These are phyloP conservation scores for Ustilago bromivora DNA, from an alignment of 1,284 basidiomycete genomes.

Conservation along the genomic window DNA sequence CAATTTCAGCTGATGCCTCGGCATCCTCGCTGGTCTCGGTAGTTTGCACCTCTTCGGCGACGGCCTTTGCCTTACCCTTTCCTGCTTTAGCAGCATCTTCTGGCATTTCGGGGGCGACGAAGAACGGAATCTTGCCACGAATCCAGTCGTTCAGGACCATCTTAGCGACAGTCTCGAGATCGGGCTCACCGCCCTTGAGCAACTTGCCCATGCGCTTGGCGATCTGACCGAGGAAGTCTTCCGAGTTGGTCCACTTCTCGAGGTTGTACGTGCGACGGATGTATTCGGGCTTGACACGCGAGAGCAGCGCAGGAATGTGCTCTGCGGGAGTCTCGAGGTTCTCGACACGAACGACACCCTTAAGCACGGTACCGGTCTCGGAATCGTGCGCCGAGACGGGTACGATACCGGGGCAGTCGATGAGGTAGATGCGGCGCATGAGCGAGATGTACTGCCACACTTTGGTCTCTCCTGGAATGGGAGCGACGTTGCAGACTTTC, in stretches of 20 bases:
- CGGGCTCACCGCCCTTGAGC: conserved; percentile 93
- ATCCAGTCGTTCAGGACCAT: conserved; percentile 98
- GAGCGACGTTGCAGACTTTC: conserved; percentile 96
- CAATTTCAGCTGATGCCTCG: conserved; percentile 20
- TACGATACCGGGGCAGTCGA: conserved; percentile 98
- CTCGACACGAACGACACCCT: conserved; percentile 96
- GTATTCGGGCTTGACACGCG: conserved; percentile 91
- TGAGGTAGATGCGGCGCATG: conserved; percentile 95
- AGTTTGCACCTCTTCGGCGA: conserved; percentile 27
- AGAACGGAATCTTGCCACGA: conserved; percentile 90
- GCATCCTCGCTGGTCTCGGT: conserved; percentile 16
- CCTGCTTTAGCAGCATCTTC: conserved; percentile 30
- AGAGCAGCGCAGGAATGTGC: conserved; percentile 88
- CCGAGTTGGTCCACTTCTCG: conserved; percentile 73
- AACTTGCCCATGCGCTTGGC: conserved; percentile 92
- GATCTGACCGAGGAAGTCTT: conserved; percentile 85
- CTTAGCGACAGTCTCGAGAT: conserved; percentile 90
- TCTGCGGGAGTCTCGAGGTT: conserved; percentile 93
- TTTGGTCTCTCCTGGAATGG: conserved; percentile 98
- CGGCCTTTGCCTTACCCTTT: conserved; percentile 54
- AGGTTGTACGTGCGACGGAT: conserved; percentile 85
- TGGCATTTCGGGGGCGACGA: conserved; percentile 76
- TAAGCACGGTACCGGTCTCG: conserved; percentile 91
- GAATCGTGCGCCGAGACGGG: conserved; percentile 90
- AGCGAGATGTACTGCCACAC: conserved; percentile 99